Base-by-base conservation (phyloP, 345 rosid genomes). In the Brassica rapa region DNA sequence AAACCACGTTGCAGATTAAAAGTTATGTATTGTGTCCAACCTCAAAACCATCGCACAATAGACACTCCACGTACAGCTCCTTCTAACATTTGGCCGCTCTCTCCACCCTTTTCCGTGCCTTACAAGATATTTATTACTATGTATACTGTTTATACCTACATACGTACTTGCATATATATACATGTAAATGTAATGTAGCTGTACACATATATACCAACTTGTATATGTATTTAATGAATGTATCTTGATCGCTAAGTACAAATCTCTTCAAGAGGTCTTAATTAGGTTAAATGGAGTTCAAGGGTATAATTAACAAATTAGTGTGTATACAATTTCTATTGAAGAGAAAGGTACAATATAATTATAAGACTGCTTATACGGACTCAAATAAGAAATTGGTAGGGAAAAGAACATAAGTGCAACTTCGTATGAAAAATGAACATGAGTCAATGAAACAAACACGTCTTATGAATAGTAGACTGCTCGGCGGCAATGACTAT, bases 1-100 rank as follows among this genome's bases (percentile, higher is more conserved):
- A 51, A 74, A 70, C 82, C 79, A 80, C 82, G 82, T 80, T 68
- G 66, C 78, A 49, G 33, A 74, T 53, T 74, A 62, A 69, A 80
- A 80, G 75, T 73, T 25, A 33, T 4, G 71, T 61, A 51, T 68
- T 49, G 73, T 73, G 70, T 37, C 43, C 43, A 37, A 8, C 43
- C 12, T 74, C 71, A 55, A 11, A 69, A 80, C 43, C 35, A 53
- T 51, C 69, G 32, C 70, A 62, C 33, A 68, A 9, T 21, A 35
- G 66, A 51, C 61, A 68, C 29, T 73, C 66, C 78, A 73, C 82
- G 82, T 80, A 79, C 70, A 69, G 35, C 74, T 49, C 21, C 66
- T 73, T 61, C 10, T 61, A 67, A 61, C 70, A 56, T 73, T 73
- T 73, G 66, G 75, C 63, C 82, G 74, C 70, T 73, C 70, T 64